phyloP scores from a whole-genome alignment of 768 basidiomycete genomes.

The Xerocomus spinulosus region DNA sequence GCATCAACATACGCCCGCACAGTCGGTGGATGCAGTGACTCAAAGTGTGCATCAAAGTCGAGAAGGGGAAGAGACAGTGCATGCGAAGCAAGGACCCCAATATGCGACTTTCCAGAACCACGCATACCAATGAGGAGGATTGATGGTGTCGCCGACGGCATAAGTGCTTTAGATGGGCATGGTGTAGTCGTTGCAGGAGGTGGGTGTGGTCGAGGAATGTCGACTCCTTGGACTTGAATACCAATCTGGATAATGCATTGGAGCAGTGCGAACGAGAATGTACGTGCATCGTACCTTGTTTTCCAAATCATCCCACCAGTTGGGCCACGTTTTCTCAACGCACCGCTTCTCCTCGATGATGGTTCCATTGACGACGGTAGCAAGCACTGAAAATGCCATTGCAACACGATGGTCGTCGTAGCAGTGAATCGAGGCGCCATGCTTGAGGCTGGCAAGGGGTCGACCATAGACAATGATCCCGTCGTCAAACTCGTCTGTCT shows the following conservation, averaged over 20 bases:
- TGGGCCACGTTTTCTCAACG: slow-evolving; percentile 99
- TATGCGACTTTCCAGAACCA: slow-evolving; percentile 90
- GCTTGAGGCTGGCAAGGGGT: slow-evolving; percentile 54
- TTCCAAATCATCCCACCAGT: slow-evolving; percentile 98
- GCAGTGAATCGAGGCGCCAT: slow-evolving; percentile 82
- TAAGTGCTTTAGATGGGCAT: slow-evolving; percentile 4
- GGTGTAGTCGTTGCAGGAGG: slow-evolving; percentile 41
- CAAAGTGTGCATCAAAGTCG: slow-evolving; percentile 84
- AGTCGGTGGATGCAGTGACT: slow-evolving; percentile 51
- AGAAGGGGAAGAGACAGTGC: slow-evolving; percentile 69
- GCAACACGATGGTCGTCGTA: slow-evolving; percentile 99
- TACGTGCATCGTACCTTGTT: slow-evolving; percentile 64
- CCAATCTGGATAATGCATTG: slow-evolving; percentile 60
- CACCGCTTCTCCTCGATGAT: slow-evolving; percentile 94
- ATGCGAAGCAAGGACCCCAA: slow-evolving; percentile 73
- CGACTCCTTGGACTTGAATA: slow-evolving; percentile 79
- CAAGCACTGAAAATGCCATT: slow-evolving; percentile 94
- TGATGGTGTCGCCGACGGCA: slow-evolving; percentile 42
- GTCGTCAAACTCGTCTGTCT: slow-evolving; percentile 88
- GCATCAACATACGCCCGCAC: slow-evolving; percentile 76
- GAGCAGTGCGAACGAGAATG: not conserved
- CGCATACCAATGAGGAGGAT: slow-evolving; percentile 93
- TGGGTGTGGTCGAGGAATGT: slow-evolving; percentile 44
- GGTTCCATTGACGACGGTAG: slow-evolving; percentile 66
- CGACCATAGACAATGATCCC: slow-evolving; percentile 88